Percentiles rank a stretch among this genome's conserved stretches.
These are phyloP conservation scores for Fusarium solani-melongenae DNA, from an alignment of 2,329 filamentous ascomycete genomes.

Conservation along the genomic window DNA sequence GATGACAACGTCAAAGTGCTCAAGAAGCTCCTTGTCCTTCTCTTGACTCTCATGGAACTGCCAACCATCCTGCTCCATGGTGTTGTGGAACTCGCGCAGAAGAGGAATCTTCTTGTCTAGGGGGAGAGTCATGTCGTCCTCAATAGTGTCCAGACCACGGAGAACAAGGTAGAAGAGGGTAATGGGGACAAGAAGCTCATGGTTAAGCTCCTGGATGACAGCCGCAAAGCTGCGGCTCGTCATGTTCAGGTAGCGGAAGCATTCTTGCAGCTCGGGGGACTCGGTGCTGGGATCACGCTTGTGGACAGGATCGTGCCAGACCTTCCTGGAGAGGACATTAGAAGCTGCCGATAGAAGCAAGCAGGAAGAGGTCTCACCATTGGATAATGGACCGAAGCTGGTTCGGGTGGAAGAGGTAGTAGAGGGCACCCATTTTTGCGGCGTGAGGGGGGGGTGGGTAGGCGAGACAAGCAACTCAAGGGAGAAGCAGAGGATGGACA, in stretches of 20 bases:
- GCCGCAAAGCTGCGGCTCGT: conserved; percentile 94
- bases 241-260: conserved; percentile 85
- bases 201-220: conserved; percentile 95
- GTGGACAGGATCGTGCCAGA: conserved; percentile 97
- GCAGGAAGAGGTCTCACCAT: conserved; percentile 70
- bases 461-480: background rate
- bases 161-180: conserved; percentile 93
- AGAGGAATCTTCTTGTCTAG: conserved; percentile 86
- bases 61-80: conserved; percentile 88
- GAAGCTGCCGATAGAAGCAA: background rate
- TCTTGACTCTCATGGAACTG: conserved; percentile 89
- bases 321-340: conserved; percentile 71
- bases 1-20: conserved; percentile 90
- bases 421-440: conserved; percentile 71
- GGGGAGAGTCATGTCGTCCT: conserved; percentile 96
- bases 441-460: conserved; percentile 9
- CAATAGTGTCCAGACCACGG: conserved; percentile 95
- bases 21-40: conserved; percentile 92
- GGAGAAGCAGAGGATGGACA: conserved; percentile 28
- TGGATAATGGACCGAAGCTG: conserved; percentile 87
- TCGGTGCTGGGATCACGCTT: conserved; percentile 82
- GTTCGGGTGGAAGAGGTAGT: conserved; percentile 79
- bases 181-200: conserved; percentile 89
- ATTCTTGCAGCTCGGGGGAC: conserved; percentile 77
- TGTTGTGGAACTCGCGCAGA: conserved; percentile 82